These are phyloP conservation scores for Clitopilus hobsonii DNA, from an alignment of 768 basidiomycete genomes.

Conservation along the genomic window DNA sequence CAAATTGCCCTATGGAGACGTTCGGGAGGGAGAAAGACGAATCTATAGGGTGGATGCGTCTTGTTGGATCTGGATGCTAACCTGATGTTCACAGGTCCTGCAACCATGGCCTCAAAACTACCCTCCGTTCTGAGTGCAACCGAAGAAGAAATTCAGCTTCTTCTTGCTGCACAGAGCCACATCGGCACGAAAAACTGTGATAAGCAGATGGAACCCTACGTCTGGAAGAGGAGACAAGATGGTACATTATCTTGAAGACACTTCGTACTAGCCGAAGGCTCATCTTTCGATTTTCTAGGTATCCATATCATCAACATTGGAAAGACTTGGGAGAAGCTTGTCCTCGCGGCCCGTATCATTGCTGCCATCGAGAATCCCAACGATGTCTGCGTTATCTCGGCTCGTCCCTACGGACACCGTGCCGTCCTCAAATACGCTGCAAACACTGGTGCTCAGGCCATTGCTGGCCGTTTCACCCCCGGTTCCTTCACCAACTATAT, in stretches of 20 bases:
- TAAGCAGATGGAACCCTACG: slow-evolving; percentile 97
- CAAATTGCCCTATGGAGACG: slow-evolving; percentile 11
- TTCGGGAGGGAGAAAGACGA: background rate
- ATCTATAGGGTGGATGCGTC: slow-evolving; percentile 5
- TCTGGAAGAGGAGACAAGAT: slow-evolving; percentile 94
- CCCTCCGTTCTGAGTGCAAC: slow-evolving; percentile 91
- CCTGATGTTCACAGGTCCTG: slow-evolving; percentile 24
- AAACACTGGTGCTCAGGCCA: slow-evolving; percentile 97
- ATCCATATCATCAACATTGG: slow-evolving; percentile 97
- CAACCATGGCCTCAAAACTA: slow-evolving; percentile 79
- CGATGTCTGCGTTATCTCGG: slow-evolving; percentile 97
- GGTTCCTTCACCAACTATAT: slow-evolving; percentile 99
- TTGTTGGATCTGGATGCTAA: slow-evolving; percentile 31
- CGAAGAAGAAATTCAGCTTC: slow-evolving; percentile 95
- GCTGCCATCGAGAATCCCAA: slow-evolving; percentile 97
- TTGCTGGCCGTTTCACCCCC: slow-evolving; percentile 98
- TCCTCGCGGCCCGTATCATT: slow-evolving; percentile 95
- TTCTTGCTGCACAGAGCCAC: slow-evolving; percentile 94
- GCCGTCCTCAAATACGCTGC: slow-evolving; percentile 98
- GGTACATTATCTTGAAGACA: slow-evolving; percentile 55
- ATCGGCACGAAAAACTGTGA: slow-evolving; percentile 99
- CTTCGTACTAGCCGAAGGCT: background rate
- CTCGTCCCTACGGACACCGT: slow-evolving; percentile 98
- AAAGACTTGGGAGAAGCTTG: slow-evolving; percentile 99
- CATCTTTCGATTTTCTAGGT: slow-evolving; percentile 43